Base-by-base conservation (phyloP, 805 yeast species). In the Ogataea glucozyma region DNA sequence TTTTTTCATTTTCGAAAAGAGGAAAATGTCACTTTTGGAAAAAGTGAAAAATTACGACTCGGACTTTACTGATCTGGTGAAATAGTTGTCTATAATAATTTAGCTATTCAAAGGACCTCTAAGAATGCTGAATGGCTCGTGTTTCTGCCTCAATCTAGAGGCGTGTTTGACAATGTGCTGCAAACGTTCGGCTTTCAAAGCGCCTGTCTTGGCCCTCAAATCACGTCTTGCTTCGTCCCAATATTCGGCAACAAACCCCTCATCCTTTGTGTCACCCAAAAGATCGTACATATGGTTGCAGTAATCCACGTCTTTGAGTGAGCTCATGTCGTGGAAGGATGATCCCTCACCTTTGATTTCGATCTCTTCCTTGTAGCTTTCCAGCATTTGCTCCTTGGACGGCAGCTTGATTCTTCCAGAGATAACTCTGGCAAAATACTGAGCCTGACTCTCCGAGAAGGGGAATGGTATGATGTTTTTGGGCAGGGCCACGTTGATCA, bases 271-370 rank as follows among this genome's bases (percentile, higher is more conserved):
- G 43, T 58, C 61, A 21, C 48, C 64, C 33, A 62, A 61, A 39
- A 69, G 61, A 18, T 61, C 58, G 43, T 66, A 66, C 47, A 77
- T 60, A 38, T 66, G 65, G 49, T 74, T 73, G 52, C 78, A 73
- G 57, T 81, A 85, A 19, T 75, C 75, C 1, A 75, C 79, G 51
- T 85, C 93, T 34, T 64, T 64, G 9, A 87, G 86, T 50, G 61
- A 71, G 12, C 64, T 66, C 58, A 83, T 57, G 44, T 71, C 75
- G 54, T 83, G 88, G 60, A 73, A 77, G 2, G 58, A 51, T 20
- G 70, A 60, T 13, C 74, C 77, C 11, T 67, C 66, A 6, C 85
- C 86, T 44, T 73, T 70, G 6, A 41, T 50, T 12, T 60, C 64
- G 10, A 70, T 24, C 42, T 73, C 70, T 18, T 48, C 46, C 9